Base-by-base conservation (phyloP, 164 flowering plant genomes). In the Umbilicus rupestris region DNA sequence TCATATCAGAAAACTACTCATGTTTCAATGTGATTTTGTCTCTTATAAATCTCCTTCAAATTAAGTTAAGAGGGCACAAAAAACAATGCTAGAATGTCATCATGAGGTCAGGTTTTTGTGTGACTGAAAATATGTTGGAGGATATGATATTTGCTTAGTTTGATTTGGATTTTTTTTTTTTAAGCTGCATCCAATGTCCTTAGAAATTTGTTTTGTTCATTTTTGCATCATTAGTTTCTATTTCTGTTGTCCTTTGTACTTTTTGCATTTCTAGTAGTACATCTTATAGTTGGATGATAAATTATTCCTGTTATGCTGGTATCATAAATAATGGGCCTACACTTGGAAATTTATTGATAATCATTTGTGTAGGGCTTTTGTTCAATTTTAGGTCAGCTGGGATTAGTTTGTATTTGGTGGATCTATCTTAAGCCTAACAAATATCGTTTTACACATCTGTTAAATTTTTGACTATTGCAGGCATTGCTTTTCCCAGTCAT, bases 401-500 rank as follows among this genome's bases (percentile, higher is more conserved):
- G n/a, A n/a, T n/a, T 55, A 55, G 33, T 29, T 28, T 8, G 8
- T 12, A 29, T 12, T 55, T n/a, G n/a, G 33, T 28, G 33, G 5
- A 20, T 20, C 28, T 24, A 50, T 29, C 33, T 10, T 55, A 28
- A 28, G 29, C 33, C 31, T 28, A 10, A 22, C 28, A 2, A 24
- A 52, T 55, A 52, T 52, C 29, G n/a, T n/a, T 55, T 55, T 55
- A 10, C 29, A 14, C 31, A 14, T 16, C 16, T 29, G n/a, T n/a
- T 55, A 26, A 28, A 16, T 55, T 11, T 11, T 28, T 29, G 60
- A 26, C 33, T 55, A 28, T 19, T 68, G 63, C 67, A 92, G 98
- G 98, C 84, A 69, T 70, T 92, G 59, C 81, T 92, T 60, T 83
- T 85, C 57, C 98, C 95, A 16, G 52, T 84, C 19, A 72, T 81